Evolutionary conservation across 73 alveolate genomes (phyloP).

Genomic region (Paramecium primaurelia): DNA sequence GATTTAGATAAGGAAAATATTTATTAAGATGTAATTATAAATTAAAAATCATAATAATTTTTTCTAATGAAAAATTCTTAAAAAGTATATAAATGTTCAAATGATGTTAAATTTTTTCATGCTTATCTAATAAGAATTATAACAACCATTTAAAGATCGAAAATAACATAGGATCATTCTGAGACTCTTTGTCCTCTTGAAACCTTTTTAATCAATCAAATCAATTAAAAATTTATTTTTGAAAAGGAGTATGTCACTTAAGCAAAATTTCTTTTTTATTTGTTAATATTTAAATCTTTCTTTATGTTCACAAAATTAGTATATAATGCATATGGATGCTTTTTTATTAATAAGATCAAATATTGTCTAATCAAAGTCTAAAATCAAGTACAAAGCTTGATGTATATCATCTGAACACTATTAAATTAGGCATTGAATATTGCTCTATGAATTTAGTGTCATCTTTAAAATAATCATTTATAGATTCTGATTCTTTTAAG

Average conservation of each 20-base stretch:
- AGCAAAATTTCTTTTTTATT: not conserved
- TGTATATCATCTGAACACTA: slow-evolving; percentile 25
- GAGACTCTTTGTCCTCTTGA: too few species aligned
- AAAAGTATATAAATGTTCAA: too few species aligned
- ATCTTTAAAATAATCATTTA: slow-evolving; percentile 36
- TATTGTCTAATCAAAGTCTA: slow-evolving; percentile 27
- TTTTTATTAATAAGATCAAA: slow-evolving; percentile 18
- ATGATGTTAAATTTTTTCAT: too few species aligned
- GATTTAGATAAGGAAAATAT: not conserved
- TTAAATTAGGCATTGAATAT: slow-evolving; percentile 1
- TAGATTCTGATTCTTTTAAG: slow-evolving; percentile 44
- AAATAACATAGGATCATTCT: too few species aligned
- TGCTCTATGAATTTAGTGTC: slow-evolving; percentile 36
- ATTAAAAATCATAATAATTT: too few species aligned
- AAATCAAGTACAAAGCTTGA: slow-evolving; percentile 13
- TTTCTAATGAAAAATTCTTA: too few species aligned
- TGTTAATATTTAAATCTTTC: slow-evolving; percentile 62
- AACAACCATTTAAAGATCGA: slow-evolving; percentile 67
- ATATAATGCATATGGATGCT: slow-evolving; percentile 74
- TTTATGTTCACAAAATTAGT: slow-evolving; percentile 81
- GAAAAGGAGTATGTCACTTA: slow-evolving; percentile 68
- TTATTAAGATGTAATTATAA: too few species aligned
- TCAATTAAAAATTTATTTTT: slow-evolving; percentile 62
- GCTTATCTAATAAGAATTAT: not conserved
- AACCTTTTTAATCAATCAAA: too few species aligned